Conservation (phyloP, 371 early-diverging fungal genomes). For the Zychaea mexicana region DNA sequence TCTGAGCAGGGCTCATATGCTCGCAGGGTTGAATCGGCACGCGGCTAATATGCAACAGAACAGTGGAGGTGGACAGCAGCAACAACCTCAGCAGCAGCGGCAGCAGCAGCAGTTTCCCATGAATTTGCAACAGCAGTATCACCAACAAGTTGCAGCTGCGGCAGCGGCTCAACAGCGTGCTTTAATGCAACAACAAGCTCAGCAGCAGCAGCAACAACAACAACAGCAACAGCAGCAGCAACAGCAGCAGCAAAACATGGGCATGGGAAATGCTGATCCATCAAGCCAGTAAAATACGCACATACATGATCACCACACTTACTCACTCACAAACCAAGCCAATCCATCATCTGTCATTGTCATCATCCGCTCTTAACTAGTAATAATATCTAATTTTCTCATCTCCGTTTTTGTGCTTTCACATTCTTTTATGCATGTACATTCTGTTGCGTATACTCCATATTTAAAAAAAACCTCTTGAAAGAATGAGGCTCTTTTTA, state of each 20-base stretch:
- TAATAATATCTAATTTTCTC: too few relatives aligned
- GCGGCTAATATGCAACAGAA: constrained; percentile 7
- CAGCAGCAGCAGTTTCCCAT: constrained; percentile 16
- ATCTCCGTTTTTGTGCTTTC: background rate
- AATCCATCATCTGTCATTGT: too few relatives aligned
- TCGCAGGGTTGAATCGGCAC: constrained; percentile 17
- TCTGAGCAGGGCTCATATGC: constrained; percentile 14
- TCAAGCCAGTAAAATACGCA: constrained; percentile 2
- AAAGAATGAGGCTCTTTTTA: too few relatives aligned
- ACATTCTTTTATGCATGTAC: background rate
- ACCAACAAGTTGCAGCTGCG: constrained; percentile 21
- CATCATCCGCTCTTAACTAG: too few relatives aligned
- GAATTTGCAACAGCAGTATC: constrained; percentile 38
- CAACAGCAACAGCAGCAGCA: constrained; percentile 29
- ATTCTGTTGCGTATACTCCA: too few relatives aligned
- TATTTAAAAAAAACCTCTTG: too few relatives aligned
- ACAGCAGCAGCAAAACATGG: constrained; percentile 12
- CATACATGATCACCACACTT: too few relatives aligned
- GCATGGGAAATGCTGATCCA: background rate
- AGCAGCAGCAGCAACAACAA: constrained; percentile 37
- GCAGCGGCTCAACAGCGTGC: constrained; percentile 21
- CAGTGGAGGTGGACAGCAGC: too few relatives aligned
- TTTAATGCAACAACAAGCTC: constrained; percentile 12
- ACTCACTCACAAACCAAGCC: too few relatives aligned
- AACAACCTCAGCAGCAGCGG: constrained; percentile 7